A percentile compares a stretch with the other conserved stretches of the same genome.
These are phyloP conservation scores for Rostrohypoxylon terebratum DNA, from an alignment of 495 filamentous ascomycete species.

Conservation along the genomic window DNA sequence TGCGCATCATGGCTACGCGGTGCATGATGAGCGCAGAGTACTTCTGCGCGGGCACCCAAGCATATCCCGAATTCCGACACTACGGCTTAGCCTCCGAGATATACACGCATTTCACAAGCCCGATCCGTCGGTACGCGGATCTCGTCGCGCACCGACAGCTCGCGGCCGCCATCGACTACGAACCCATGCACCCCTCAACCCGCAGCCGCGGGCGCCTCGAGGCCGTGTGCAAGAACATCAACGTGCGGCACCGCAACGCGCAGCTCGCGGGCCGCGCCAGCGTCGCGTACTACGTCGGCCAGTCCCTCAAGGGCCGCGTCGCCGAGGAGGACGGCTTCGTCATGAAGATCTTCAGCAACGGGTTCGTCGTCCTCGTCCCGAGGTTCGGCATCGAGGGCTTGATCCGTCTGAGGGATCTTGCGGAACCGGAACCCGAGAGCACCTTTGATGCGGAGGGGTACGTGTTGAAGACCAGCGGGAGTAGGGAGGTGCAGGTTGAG, in stretches of 20 bases:
- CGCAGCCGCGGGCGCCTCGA: constrained; percentile 85
- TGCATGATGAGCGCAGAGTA: constrained; percentile 99
- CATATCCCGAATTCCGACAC: constrained; percentile 93
- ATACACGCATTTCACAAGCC: constrained; percentile 98
- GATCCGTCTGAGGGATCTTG: constrained; percentile 85
- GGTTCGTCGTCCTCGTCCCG: constrained; percentile 94
- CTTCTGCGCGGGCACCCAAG: constrained; percentile 92
- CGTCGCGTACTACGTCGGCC: constrained; percentile 97
- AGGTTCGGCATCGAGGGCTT: constrained; percentile 94
- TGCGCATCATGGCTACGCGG: constrained; percentile 95
- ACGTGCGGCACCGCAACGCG: constrained; percentile 94
- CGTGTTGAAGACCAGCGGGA: constrained; percentile 69
- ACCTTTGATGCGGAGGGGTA: constrained; percentile 88
- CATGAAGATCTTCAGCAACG: constrained; percentile 97
- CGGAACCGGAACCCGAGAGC: constrained; percentile 77
- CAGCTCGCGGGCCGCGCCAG: constrained; percentile 93
- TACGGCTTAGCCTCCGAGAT: constrained; percentile 96
- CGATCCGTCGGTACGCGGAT: constrained; percentile 96
- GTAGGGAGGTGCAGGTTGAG: constrained; percentile 70
- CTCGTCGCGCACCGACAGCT: constrained; percentile 93
- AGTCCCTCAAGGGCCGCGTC: constrained; percentile 87
- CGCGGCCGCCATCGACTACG: constrained; percentile 93
- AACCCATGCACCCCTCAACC: constrained; percentile 79
- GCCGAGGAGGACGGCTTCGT: constrained; percentile 91
- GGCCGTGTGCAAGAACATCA: constrained; percentile 96